A percentile compares a stretch with the other conserved stretches of the same genome.
Evolutionary conservation across 1,284 basidiomycete genomes (phyloP).

Genomic region (Sphaerobolus stellatus): DNA sequence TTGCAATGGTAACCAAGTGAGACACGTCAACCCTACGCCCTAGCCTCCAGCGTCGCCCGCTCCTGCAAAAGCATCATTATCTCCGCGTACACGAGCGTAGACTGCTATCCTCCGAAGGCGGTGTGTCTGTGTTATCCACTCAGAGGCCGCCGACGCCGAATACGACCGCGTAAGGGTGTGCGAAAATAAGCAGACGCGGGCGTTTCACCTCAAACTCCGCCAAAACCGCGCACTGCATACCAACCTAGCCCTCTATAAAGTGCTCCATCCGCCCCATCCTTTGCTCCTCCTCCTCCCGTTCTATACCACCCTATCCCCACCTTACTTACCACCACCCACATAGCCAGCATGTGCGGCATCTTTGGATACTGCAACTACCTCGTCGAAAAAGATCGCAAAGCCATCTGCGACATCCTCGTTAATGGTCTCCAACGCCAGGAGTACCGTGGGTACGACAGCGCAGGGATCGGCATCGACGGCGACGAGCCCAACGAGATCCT

Average conservation of each 20-base stretch:
- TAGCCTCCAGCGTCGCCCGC: no score
- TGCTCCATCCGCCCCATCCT: not conserved
- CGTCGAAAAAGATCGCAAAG: conserved; percentile 92
- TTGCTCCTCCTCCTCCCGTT: not conserved
- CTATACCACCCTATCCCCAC: not conserved
- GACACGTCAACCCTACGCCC: no score
- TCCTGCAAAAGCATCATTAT: no score
- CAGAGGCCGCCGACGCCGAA: no score
- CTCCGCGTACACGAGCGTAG: no score
- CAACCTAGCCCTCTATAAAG: no score
- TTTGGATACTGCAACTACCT: conserved; percentile 94
- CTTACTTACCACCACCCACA: conserved; percentile 20
- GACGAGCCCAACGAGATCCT: conserved; percentile 78
- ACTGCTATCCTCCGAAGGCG: no score
- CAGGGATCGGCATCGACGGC: conserved; percentile 93
- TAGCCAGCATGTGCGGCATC: conserved; percentile 98
- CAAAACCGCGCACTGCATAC: not conserved
- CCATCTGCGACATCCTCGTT: conserved; percentile 89
- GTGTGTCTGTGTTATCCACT: no score
- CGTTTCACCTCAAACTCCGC: not conserved
- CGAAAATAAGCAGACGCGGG: no score
- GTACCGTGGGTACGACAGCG: conserved; percentile 98
- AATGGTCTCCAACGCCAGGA: conserved; percentile 94
- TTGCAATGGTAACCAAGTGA: no score
- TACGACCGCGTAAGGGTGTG: no score